A percentile compares a stretch with the other conserved stretches of the same genome.
These are phyloP conservation scores for Hypomontagnella monticulosa DNA, from an alignment of 495 filamentous ascomycete genomes.

Conservation along the genomic window DNA sequence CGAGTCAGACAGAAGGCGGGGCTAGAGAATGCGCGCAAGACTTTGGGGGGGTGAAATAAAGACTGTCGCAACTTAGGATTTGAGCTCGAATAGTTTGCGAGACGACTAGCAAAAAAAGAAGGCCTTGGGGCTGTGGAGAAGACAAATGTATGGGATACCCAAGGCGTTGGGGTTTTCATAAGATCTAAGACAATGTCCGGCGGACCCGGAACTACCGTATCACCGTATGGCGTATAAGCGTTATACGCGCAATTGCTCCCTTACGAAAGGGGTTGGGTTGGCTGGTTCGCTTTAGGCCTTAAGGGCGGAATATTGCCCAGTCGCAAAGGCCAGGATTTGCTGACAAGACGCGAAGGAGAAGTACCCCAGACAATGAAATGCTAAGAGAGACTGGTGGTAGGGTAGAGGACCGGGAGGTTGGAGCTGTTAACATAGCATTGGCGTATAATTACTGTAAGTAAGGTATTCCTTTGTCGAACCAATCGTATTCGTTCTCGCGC, in stretches of 20 bases:
- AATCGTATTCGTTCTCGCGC: constrained; percentile 29
- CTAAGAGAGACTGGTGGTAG: constrained; percentile 8
- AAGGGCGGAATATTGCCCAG: constrained; percentile 4
- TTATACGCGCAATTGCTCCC: constrained; percentile 21
- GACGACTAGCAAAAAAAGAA: constrained; percentile 13
- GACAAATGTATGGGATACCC: constrained; percentile 15
- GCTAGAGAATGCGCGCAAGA: constrained; percentile 26
- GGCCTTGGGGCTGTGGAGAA: constrained; percentile 31
- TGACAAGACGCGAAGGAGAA: constrained; percentile 21
- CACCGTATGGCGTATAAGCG: constrained; percentile 16
- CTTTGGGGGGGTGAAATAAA: constrained; percentile 14
- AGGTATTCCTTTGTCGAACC: constrained; percentile 15
- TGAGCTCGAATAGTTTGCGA: constrained; percentile 10
- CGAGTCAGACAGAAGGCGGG: constrained; percentile 25
- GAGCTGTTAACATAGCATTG: background rate
- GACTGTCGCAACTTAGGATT: constrained; percentile 3
- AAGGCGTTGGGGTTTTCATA: constrained; percentile 33
- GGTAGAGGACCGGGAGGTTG: constrained; percentile 1
- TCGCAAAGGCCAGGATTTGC: constrained; percentile 10
- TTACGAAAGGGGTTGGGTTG: constrained; percentile 3
- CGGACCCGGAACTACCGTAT: constrained; percentile 33
- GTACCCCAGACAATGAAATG: constrained; percentile 20
- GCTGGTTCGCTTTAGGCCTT: constrained; percentile 6
- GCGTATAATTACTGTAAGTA: constrained; percentile 4
- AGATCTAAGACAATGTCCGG: constrained; percentile 38